Percentiles rank a stretch among this genome's conserved stretches.
phyloP scores from a whole-genome alignment of 2,329 filamentous ascomycete species.

The Arthroderma uncinatum region DNA sequence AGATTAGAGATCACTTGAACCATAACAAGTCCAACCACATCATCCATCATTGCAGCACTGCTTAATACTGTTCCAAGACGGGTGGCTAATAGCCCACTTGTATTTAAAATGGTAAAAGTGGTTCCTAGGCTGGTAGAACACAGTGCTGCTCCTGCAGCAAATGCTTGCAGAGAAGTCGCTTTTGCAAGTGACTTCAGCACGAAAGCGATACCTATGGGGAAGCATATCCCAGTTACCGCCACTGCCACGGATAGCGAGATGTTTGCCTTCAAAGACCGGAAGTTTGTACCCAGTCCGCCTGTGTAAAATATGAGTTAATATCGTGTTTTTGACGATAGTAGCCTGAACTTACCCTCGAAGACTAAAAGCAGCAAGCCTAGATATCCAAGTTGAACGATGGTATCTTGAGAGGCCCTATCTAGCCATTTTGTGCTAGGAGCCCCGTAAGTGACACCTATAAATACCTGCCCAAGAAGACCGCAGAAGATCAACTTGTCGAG shows the following conservation, averaged over 20 bases:
- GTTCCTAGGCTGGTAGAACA: slow-evolving; percentile 67
- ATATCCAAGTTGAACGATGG: slow-evolving; percentile 57
- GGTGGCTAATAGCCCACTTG: slow-evolving; percentile 46
- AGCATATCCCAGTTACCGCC: slow-evolving; percentile 52
- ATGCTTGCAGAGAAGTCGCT: slow-evolving; percentile 50
- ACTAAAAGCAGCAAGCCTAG: slow-evolving; percentile 61
- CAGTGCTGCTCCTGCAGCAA: slow-evolving; percentile 61
- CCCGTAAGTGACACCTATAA: slow-evolving; percentile 61
- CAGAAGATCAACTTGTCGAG: slow-evolving; percentile 55
- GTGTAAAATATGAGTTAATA: background rate
- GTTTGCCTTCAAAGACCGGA: slow-evolving; percentile 48
- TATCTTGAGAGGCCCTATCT: slow-evolving; percentile 39
- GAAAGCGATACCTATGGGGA: slow-evolving; percentile 58
- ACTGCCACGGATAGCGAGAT: slow-evolving; percentile 49
- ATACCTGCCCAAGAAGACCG: slow-evolving; percentile 59
- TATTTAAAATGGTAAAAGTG: slow-evolving; percentile 52
- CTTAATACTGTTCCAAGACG: slow-evolving; percentile 53
- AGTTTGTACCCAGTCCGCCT: slow-evolving; percentile 44
- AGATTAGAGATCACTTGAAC: slow-evolving; percentile 63
- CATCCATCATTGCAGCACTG: slow-evolving; percentile 70
- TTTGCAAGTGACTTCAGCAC: slow-evolving; percentile 41
- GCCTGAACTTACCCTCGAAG: slow-evolving; percentile 43
- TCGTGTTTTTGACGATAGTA: background rate
- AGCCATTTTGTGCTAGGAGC: slow-evolving; percentile 55
- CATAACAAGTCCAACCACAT: slow-evolving; percentile 67